Evolutionary conservation across 441 rosid species (phyloP), one percentile per base, ranked within the genome.

Genomic region (Theobroma grandiflorum): DNA sequence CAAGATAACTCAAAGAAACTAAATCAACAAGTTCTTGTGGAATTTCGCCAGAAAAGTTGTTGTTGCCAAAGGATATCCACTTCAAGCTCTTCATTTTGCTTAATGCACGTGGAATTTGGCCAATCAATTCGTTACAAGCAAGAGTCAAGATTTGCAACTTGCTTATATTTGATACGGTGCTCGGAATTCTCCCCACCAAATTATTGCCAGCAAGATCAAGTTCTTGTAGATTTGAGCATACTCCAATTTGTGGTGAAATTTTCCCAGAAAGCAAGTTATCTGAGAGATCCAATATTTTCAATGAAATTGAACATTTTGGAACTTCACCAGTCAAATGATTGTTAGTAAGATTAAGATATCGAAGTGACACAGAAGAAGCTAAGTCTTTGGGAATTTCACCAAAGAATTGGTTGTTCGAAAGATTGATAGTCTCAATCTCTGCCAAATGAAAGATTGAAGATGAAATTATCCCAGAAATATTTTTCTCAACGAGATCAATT

Each of bases 1-100:
- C 96, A 80, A 95, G 95, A 75, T 93, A 97, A 76, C 81, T 87
- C 26, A 95, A 80, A 47, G 83, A 81, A 49, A 87, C 61, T 67
- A 95, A 79, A 0, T 80, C 80, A n/a, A 96, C 94, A 4, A 95
- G 76, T 83, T 88, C 90, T 71, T 73, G 47, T 8, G 97, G 96
- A 78, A 95, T 92, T 84, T 82, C 86, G 0, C 97, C 95, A 0
- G 93, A 91, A 62, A 95, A 82, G 80, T 93, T 93, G 87, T 95
- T 95, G 78, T 95, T 92, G 37, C 98, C 98, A 65, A 95, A 77
- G 84, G 93, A 95, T 65, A 95, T 84, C 98, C 93, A 95, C 82
- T 85, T 87, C 85, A 95, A 85, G 81, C 73, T 88, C 83, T 75
- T 87, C 84, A 93, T 59, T 63, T 49, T 80, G 62, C 92, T 89